Evolutionary conservation across 257 asterid genomes (phyloP).

Genomic region (Jacaranda mimosifolia): DNA sequence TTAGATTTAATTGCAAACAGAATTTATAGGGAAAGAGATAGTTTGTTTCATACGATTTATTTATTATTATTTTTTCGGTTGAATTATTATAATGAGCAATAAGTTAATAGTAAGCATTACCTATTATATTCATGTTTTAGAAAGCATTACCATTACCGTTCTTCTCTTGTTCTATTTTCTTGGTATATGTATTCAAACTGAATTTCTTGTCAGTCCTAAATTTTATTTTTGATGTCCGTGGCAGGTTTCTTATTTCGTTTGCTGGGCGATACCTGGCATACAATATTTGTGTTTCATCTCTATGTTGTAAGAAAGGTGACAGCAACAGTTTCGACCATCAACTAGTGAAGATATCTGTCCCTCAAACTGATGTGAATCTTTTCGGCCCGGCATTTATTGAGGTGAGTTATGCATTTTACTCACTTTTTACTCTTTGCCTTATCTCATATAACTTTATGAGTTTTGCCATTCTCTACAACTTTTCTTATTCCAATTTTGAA

Average conservation of each 20-base stretch:
- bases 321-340: conserved; percentile 56
- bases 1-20: too few relatives aligned
- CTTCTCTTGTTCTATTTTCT: not conserved
- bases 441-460: not conserved
- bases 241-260: conserved; percentile 74
- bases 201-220: not conserved
- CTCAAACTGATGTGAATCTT: conserved; percentile 51
- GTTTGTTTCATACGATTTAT: too few relatives aligned
- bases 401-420: conserved; percentile 43
- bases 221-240: conserved; percentile 18
- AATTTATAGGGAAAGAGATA: too few relatives aligned
- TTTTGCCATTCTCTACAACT: not conserved
- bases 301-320: conserved; percentile 45
- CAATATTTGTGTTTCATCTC: conserved; percentile 48
- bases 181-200: not conserved
- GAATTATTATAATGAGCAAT: too few relatives aligned
- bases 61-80: too few relatives aligned
- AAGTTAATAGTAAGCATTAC: not conserved
- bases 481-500: not conserved
- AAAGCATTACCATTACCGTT: not conserved
- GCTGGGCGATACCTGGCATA: conserved; percentile 60
- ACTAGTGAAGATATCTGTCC: conserved; percentile 55
- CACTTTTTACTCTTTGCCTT: not conserved
- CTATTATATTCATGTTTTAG: not conserved
- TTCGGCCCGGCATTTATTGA: conserved; percentile 78